Conservation (phyloP, 345 rosid species). For the Eucalyptus leucophloia region DNA sequence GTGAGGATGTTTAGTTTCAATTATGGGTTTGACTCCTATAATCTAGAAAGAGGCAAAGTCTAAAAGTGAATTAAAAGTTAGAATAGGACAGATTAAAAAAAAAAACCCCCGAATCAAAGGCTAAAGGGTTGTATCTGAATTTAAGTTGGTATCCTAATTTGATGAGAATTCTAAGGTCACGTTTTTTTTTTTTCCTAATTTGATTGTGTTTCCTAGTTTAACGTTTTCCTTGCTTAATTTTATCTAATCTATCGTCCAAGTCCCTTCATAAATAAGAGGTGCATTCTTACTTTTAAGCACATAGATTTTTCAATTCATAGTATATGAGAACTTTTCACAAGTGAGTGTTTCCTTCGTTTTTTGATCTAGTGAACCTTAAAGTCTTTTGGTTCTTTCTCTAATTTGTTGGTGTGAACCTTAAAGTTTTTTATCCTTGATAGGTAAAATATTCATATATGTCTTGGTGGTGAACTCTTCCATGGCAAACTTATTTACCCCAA, state of each 20-base stretch:
- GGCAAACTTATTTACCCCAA: background rate
- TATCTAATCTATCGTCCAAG: background rate
- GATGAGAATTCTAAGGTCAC: background rate
- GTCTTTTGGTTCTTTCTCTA: background rate
- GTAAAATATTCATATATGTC: background rate
- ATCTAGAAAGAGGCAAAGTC: no score
- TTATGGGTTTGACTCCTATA: no score
- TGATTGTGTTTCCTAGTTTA: background rate
- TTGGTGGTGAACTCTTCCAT: background rate
- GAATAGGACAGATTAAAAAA: rapidly evolving
- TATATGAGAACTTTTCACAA: background rate
- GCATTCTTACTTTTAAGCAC: background rate
- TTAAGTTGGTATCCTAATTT: background rate
- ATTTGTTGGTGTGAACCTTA: background rate
- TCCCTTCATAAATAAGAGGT: background rate
- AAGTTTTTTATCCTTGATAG: background rate
- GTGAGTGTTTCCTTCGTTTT: background rate
- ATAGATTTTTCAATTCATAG: no score
- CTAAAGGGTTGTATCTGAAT: background rate
- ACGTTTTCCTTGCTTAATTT: no score
- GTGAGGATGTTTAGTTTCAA: no score
- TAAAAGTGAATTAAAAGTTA: no score
- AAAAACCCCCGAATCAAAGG: background rate
- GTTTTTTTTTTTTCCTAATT: background rate
- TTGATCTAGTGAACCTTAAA: background rate